Base-by-base conservation (phyloP, 2,329 filamentous ascomycete species). In the Iodosphaeria phyllophila region DNA sequence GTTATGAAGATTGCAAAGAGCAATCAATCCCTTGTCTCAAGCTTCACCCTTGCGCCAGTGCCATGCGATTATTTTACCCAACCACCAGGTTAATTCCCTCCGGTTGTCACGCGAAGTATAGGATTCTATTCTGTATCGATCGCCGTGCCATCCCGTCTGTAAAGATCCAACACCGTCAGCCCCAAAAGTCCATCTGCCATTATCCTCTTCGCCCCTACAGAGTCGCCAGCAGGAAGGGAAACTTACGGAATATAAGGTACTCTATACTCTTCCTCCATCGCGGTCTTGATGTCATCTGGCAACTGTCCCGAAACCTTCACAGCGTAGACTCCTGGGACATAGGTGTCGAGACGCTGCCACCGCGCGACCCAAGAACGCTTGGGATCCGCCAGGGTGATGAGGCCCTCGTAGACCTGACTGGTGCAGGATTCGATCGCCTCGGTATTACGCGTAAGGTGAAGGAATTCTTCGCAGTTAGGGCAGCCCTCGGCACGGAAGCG, bases 381-480 rank as follows among this genome's bases (percentile, higher is more conserved):
- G n/a, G 84, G 84, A 46, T 93, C 74, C 23, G 74, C 70, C 18
- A 95, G 64, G 20, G 79, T 71, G 46, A 95, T 80, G 35, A 93
- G 55, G 23, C 89, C 89, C 50, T 98, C 89, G 47, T 89, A 98
- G 35, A 95, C 84, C 43, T 86, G 79, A 9, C 82, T 92, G 12
- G 89, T 98, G 64, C 84, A 93, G 54, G 83, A 80, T 45, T 80
- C 72, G 42, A 95, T 78, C 34, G 73, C 66, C 32, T 98, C 89
- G 38, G 64, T 57, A 35, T 74, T 77, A 46, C 74, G 73, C 35
- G 69, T 64, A 32, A 95, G 74, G 48, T 80, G 74, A 30, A 98
- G 74, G 50, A 92, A 79, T 24, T 78, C 71, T 46, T 93, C 86
- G 64, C 89, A 98, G 60, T 98, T 98, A 32, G 89, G 89, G 47